phyloP scores from a whole-genome alignment of 345 rosid genomes.

The Salix arbutifolia region DNA sequence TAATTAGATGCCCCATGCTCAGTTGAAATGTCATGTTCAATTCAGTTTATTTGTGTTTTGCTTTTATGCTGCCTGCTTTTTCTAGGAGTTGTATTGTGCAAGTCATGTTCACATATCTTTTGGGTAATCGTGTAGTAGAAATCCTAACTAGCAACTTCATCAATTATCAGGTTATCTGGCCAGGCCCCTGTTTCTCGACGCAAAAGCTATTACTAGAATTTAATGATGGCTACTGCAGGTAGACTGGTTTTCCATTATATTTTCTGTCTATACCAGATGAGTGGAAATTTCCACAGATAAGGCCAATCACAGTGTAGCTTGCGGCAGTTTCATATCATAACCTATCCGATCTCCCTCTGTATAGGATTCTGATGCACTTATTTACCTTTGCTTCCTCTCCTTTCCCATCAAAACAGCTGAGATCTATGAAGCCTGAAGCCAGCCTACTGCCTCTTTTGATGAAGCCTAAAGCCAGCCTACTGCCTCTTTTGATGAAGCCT shows the following conservation, averaged over 20 bases:
- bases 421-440: constrained; percentile 90
- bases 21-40: background rate
- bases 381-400: constrained; percentile 75
- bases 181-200: constrained; percentile 73
- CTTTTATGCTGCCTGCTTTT: background rate
- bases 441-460: constrained; percentile 65
- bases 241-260: constrained; percentile 25
- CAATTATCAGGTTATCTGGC: constrained; percentile 78
- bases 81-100: background rate
- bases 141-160: constrained; percentile 41
- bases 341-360: constrained; percentile 52
- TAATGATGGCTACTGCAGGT: constrained; percentile 48
- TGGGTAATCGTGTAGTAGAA: constrained; percentile 13
- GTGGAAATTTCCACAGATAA: constrained; percentile 30
- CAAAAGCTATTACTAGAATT: constrained; percentile 77
- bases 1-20: constrained; percentile 11
- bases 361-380: constrained; percentile 69
- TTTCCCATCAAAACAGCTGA: constrained; percentile 83
- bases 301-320: constrained; percentile 25
- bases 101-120: background rate
- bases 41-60: background rate
- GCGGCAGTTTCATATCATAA: constrained; percentile 42
- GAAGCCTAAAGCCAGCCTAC: constrained; percentile 54
- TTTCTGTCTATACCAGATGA: constrained; percentile 10
- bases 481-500: constrained; percentile 75